Evolutionary conservation across 78 protist genomes (phyloP).

Genomic region (Chrysochromulina parva): DNA sequence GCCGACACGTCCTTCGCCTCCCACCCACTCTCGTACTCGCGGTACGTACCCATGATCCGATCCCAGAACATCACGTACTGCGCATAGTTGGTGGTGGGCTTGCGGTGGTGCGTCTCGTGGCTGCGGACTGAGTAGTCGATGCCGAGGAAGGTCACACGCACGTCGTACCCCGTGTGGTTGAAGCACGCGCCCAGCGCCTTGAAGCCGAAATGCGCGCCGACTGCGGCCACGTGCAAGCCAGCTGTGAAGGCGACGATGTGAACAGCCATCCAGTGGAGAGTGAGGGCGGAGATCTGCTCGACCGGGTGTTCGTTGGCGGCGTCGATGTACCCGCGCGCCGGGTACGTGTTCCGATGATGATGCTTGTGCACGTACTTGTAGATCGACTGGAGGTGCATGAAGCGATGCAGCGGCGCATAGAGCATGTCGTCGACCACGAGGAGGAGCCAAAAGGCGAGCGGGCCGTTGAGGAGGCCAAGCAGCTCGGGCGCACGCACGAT

Average conservation of each 20-base stretch:
- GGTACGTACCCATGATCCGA: background rate
- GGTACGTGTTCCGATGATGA: background rate
- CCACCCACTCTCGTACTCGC: background rate
- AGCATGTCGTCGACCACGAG: background rate
- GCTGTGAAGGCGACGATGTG: background rate
- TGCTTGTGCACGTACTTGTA: constrained; percentile 1
- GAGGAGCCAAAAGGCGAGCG: background rate
- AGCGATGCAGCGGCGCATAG: background rate
- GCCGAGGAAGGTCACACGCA: background rate
- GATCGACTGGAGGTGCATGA: background rate
- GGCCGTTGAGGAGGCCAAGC: background rate
- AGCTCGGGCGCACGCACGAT: background rate
- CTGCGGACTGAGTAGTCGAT: background rate
- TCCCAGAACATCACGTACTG: constrained; percentile 18
- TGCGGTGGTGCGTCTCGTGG: constrained; percentile 15
- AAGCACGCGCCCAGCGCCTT: background rate
- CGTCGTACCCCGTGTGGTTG: constrained; percentile 2
- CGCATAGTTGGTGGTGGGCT: background rate
- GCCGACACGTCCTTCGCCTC: too few species aligned
- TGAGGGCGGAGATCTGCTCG: background rate
- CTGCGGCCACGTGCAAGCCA: background rate
- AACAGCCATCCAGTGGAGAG: background rate
- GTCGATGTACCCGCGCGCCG: constrained; percentile 11
- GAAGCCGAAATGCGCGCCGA: background rate
- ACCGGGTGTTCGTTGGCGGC: constrained; percentile 6